A percentile compares a stretch with the other conserved stretches of the same genome.
phyloP scores from a whole-genome alignment of 2,329 filamentous ascomycete species.

The Ophiobolus disseminans region DNA sequence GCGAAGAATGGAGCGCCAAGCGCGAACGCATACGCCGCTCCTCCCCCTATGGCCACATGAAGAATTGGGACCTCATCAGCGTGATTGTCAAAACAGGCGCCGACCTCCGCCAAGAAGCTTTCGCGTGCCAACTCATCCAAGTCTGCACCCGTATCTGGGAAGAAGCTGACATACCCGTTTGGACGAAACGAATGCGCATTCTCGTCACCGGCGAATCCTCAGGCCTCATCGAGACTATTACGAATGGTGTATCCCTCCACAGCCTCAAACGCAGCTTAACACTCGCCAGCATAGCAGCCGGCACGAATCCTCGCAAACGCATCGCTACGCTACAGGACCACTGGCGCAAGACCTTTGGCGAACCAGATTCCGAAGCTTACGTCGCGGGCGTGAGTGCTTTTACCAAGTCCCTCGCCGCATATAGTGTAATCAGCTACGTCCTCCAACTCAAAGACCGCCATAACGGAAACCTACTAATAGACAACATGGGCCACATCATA shows the following conservation, averaged over 20 bases:
- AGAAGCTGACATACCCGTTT: constrained; percentile 77
- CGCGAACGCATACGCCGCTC: constrained; percentile 83
- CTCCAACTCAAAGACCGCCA: constrained; percentile 86
- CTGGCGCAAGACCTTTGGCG: constrained; percentile 79
- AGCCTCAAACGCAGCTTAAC: constrained; percentile 84
- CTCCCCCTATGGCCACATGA: constrained; percentile 87
- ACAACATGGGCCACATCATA: constrained; percentile 84
- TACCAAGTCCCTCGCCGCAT: constrained; percentile 80
- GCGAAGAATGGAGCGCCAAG: constrained; percentile 84
- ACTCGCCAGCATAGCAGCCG: constrained; percentile 74
- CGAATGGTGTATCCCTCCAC: constrained; percentile 85
- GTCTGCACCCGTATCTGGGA: constrained; percentile 84
- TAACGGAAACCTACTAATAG: constrained; percentile 85
- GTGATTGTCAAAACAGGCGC: constrained; percentile 89
- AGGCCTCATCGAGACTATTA: constrained; percentile 86
- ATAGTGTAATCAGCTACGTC: constrained; percentile 84
- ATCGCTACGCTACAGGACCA: constrained; percentile 84
- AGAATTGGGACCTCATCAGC: constrained; percentile 86
- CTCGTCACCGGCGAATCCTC: constrained; percentile 85
- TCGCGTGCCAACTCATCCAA: constrained; percentile 83
- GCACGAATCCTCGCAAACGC: constrained; percentile 74
- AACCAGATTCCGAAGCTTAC: constrained; percentile 72
- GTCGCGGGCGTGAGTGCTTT: constrained; percentile 78
- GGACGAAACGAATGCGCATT: constrained; percentile 88
- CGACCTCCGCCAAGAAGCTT: constrained; percentile 83